Conservation (phyloP, 495 filamentous ascomycete species). For the Podospora fimiseda region DNA sequence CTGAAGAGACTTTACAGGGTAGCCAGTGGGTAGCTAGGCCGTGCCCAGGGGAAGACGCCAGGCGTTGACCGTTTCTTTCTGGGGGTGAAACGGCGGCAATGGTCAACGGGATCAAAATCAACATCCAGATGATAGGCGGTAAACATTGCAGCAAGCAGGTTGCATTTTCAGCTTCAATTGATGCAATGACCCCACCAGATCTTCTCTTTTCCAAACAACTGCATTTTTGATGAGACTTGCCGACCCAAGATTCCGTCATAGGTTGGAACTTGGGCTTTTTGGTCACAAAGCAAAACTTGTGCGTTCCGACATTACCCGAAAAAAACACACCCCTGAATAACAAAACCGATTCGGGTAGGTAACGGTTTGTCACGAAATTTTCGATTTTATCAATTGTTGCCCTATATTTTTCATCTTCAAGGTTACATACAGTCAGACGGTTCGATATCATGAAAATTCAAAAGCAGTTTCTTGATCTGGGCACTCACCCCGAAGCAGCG, state of each 20-base stretch:
- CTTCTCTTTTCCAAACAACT: not conserved
- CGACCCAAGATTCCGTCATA: not conserved
- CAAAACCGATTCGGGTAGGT: not conserved
- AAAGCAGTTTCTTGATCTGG: not conserved
- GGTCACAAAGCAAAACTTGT: constrained; percentile 6
- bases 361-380: too few species aligned
- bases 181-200: not conserved
- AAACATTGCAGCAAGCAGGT: too few species aligned
- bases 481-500: not conserved
- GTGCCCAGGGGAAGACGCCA: not conserved
- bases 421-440: not conserved
- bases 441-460: too few species aligned
- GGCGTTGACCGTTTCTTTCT: not conserved
- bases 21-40: not conserved
- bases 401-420: not conserved
- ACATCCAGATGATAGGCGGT: not conserved
- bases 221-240: not conserved
- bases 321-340: constrained; percentile 2
- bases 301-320: constrained; percentile 26
- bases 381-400: not conserved
- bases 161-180: not conserved
- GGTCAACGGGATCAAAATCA: not conserved
- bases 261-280: not conserved
- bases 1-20: constrained; percentile 1
- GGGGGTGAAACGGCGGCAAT: not conserved